Evolutionary conservation across 768 basidiomycete species (phyloP).

Genomic region (Agrocybe pediades): DNA sequence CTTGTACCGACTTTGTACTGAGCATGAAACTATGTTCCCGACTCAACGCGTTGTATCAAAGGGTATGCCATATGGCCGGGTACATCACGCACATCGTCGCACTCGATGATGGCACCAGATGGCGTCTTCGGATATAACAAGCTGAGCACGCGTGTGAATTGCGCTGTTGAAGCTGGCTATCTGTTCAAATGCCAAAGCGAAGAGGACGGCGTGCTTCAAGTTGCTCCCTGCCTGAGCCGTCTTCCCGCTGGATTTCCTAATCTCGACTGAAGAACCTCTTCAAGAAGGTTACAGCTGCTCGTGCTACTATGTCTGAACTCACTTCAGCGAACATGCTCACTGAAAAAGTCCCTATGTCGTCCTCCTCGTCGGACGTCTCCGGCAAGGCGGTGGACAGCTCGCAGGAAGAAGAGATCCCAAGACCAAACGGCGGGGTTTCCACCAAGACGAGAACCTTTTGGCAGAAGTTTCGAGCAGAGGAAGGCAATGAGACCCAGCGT

Average conservation of each 20-base stretch:
- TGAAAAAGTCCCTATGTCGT: background rate
- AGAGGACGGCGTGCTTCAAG: too few species aligned
- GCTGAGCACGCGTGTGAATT: background rate
- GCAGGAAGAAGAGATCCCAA: background rate
- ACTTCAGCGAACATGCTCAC: background rate
- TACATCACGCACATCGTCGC: too few species aligned
- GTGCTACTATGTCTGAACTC: background rate
- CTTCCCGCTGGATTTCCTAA: too few species aligned
- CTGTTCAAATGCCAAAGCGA: background rate
- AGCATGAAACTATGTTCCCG: too few species aligned
- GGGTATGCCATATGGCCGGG: too few species aligned
- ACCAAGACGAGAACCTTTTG: slow-evolving; percentile 5
- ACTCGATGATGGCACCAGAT: background rate
- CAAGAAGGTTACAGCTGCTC: background rate
- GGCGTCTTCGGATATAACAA: background rate
- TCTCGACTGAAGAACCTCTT: too few species aligned
- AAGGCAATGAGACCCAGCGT: slow-evolving; percentile 27
- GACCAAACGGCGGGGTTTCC: background rate
- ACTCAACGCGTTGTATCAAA: too few species aligned
- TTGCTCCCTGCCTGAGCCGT: too few species aligned
- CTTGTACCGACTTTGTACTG: too few species aligned
- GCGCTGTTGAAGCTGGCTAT: too few species aligned
- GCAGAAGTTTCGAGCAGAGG: slow-evolving; percentile 28
- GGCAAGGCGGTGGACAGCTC: background rate
- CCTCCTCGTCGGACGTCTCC: background rate